phyloP scores from a whole-genome alignment of 352 stramenopile genomes.

The Globisporangium abappressorium region DNA sequence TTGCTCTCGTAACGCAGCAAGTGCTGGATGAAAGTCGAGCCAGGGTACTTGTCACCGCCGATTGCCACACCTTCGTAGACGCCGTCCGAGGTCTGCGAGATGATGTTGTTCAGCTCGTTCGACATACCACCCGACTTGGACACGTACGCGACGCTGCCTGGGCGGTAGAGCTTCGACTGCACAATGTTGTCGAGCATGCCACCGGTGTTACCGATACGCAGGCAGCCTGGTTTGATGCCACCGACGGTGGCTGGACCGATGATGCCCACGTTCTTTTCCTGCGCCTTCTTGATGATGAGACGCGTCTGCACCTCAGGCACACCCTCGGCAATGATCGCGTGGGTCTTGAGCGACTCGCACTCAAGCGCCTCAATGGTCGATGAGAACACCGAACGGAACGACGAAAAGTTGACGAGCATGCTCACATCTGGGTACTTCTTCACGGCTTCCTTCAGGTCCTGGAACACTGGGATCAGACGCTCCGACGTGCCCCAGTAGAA shows the following conservation, averaged over 20 bases:
- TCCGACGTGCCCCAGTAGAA: constrained; percentile 97
- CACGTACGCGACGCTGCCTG: constrained; percentile 95
- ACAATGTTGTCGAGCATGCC: constrained; percentile 99
- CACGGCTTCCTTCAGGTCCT: constrained; percentile 89
- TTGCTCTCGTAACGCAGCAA: constrained; percentile 95
- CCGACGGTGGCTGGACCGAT: constrained; percentile 96
- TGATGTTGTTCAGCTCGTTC: constrained; percentile 98
- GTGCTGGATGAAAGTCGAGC: constrained; percentile 96
- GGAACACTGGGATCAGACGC: constrained; percentile 91
- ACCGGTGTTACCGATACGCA: constrained; percentile 97
- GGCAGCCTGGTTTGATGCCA: constrained; percentile 96
- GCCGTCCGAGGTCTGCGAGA: constrained; percentile 93
- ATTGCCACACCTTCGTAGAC: constrained; percentile 96
- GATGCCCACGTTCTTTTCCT: constrained; percentile 90
- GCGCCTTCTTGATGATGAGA: constrained; percentile 92
- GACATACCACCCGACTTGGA: constrained; percentile 97
- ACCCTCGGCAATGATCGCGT: constrained; percentile 97
- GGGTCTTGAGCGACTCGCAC: constrained; percentile 92
- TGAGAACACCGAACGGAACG: constrained; percentile 95
- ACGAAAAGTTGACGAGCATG: constrained; percentile 97
- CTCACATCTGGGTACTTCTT: constrained; percentile 93
- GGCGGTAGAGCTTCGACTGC: constrained; percentile 95
- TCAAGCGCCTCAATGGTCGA: constrained; percentile 95
- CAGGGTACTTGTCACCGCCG: constrained; percentile 95
- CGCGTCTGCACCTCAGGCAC: constrained; percentile 95